Percentiles rank a stretch among this genome's conserved stretches.
Conservation (phyloP, 2,329 filamentous ascomycete species). For the Fusarium oxysporum region DNA sequence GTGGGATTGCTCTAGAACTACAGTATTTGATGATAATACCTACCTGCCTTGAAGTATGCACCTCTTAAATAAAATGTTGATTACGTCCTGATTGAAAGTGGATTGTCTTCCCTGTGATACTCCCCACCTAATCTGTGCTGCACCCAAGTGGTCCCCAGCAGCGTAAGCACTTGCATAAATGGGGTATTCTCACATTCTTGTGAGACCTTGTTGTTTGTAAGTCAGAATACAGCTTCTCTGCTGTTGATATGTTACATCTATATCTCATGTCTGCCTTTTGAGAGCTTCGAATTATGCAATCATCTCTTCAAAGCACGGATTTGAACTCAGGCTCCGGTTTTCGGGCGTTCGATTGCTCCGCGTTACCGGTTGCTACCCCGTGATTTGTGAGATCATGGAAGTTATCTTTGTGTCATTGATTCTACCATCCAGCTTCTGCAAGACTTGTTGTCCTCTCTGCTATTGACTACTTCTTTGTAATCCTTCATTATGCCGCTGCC, state of each 20-base stretch:
- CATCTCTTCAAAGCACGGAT: background rate
- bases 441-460: background rate
- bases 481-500: slow-evolving; percentile 7
- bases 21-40: background rate
- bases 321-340: background rate
- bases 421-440: background rate
- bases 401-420: background rate
- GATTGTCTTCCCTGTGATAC: background rate
- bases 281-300: background rate
- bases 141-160: background rate
- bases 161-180: slow-evolving; percentile 22
- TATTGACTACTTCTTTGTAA: background rate
- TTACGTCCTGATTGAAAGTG: background rate
- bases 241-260: background rate
- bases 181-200: background rate
- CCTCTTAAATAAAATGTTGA: background rate
- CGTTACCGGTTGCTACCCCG: slow-evolving; percentile 18
- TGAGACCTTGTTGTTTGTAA: slow-evolving; percentile 2
- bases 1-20: background rate
- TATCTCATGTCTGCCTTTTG: background rate
- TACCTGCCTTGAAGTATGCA: background rate
- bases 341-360: slow-evolving; percentile 27
- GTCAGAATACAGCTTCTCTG: background rate
- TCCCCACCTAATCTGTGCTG: background rate
- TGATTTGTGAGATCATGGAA: slow-evolving; percentile 10